Evolutionary conservation across 2,329 filamentous ascomycete species (phyloP).

Genomic region (Alternaria arbusti): DNA sequence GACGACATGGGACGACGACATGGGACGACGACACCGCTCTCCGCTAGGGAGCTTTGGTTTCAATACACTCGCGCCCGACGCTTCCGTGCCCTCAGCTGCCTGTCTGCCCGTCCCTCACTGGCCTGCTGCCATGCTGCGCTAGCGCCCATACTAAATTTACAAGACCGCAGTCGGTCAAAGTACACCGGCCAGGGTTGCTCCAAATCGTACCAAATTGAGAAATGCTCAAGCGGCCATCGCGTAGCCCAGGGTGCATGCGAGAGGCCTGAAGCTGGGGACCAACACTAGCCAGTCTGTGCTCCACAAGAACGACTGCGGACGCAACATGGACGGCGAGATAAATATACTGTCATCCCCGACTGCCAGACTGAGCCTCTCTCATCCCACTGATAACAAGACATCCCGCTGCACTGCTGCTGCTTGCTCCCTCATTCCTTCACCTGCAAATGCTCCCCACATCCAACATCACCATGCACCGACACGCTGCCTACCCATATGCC

Average conservation of each 20-base stretch:
- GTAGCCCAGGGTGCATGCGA: slow-evolving; percentile 34
- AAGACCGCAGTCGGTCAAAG: slow-evolving; percentile 40
- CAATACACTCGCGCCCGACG: slow-evolving; percentile 27
- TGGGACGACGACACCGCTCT: slow-evolving; percentile 30
- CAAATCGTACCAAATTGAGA: slow-evolving; percentile 31
- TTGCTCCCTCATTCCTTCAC: slow-evolving; percentile 5
- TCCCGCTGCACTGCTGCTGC: slow-evolving; percentile 21
- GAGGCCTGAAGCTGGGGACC: slow-evolving; percentile 39
- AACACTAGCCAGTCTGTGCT: slow-evolving; percentile 38
- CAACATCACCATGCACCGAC: slow-evolving; percentile 51
- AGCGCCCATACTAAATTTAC: slow-evolving; percentile 42
- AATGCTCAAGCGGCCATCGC: slow-evolving; percentile 30
- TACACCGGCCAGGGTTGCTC: slow-evolving; percentile 27
- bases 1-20: slow-evolving; percentile 24
- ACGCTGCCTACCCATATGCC: slow-evolving; percentile 53
- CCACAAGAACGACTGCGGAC: slow-evolving; percentile 36
- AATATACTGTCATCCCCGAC: slow-evolving; percentile 37
- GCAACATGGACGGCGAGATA: slow-evolving; percentile 33
- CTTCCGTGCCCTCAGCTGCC: slow-evolving; percentile 28
- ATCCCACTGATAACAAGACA: slow-evolving; percentile 23
- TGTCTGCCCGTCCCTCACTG: slow-evolving; percentile 32
- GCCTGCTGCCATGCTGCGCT: slow-evolving; percentile 33
- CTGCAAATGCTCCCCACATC: slow-evolving; percentile 32
- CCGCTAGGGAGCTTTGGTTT: slow-evolving; percentile 28
- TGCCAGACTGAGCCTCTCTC: slow-evolving; percentile 32